Base-by-base conservation (phyloP, 1,284 basidiomycete species). In the Naganishia cerealis region DNA sequence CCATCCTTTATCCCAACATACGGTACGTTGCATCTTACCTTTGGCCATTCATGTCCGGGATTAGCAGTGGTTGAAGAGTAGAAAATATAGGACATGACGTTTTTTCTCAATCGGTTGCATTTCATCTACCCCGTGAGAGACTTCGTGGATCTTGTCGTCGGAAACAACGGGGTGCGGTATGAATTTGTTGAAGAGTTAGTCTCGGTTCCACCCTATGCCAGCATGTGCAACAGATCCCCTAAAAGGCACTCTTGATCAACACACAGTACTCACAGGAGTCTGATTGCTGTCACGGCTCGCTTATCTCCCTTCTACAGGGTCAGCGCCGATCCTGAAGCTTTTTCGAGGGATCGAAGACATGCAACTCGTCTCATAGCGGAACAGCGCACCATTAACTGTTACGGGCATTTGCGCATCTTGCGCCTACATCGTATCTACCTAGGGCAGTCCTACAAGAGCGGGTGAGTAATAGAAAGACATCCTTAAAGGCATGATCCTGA, bases 351-450 rank as follows among this genome's bases (percentile, higher is more conserved):
- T 24, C 24, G 18, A 12, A 58, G 42, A 46, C 57, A 58, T 29
- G 40, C 57, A 8, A 46, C 26, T 33, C 57, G 57, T 13, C 57
- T 58, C 8, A 43, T 58, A 33, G 65, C 65, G 8, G 65, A 66
- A 57, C 52, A 46, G 29, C 65, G 53, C 12, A 16, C 56, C 0
- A 55, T 66, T 26, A 56, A 66, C 24, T 66, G 65, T 36, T 42
- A 56, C 38, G 65, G 65, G n/a, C 65, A 66, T 46, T 36, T 57
- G 12, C 54, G 65, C n/a, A 42, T 66, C 16, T 48, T 66, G 53
- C 53, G 65, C n/a, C 33, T 66, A 3, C 65, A 66, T 57, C 65
- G 65, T 24, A 66, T 66, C 10, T 66, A 66, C 42, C 40, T 66
- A 40, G 54, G 39, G 24, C 54, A 66, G 24, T 54, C 65, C 8